Evolutionary conservation across 768 basidiomycete species (phyloP), one percentile per base, ranked within the genome.

Genomic region (Boletellus emodensis): DNA sequence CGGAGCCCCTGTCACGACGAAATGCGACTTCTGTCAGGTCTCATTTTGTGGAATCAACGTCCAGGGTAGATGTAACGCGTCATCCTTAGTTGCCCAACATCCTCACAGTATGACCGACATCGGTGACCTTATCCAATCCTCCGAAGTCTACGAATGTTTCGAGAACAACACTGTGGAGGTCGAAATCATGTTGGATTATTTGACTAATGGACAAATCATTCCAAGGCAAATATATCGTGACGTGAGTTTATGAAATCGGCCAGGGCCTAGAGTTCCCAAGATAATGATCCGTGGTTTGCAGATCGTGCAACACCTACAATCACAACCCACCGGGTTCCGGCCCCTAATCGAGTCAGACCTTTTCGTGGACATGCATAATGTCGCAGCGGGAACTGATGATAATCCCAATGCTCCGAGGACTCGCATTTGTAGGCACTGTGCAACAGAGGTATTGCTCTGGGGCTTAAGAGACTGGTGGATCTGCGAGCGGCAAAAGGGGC

Each of bases 401-500:
- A 75, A 81, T 47, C 75, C 82, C 3, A 73, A 74, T 22, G 75
- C 79, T 3, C 80, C 85, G n/a, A 78, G 84, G 20, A 75, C 65
- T 40, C 77, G 72, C 42, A 80, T 84, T 38, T 92, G 89, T 62
- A 73, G 89, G 54, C 67, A 80, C 37, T 92, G 89, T 61, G 85
- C 90, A 2, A 75, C 82, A 0, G 87, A 90, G 63, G 77, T 90
- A 2, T 72, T 91, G 15, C 71, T 90, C 3, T 87, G 82, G 74
- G 89, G 89, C 11, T 61, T 91, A 39, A 81, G 76, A 53, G 87
- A 84, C 35, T 92, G 89, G 89, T 91, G 90, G 88, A 70, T 90
- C 32, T 73, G 84, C 44, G 88, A 91, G 66, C 79, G 89, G 26
- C 76, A 74, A 68, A 86, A 83, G 59, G 88, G 84, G 14, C 76